Evolutionary conservation across 805 yeast species (phyloP).

Genomic region (Candida hungchunana): DNA sequence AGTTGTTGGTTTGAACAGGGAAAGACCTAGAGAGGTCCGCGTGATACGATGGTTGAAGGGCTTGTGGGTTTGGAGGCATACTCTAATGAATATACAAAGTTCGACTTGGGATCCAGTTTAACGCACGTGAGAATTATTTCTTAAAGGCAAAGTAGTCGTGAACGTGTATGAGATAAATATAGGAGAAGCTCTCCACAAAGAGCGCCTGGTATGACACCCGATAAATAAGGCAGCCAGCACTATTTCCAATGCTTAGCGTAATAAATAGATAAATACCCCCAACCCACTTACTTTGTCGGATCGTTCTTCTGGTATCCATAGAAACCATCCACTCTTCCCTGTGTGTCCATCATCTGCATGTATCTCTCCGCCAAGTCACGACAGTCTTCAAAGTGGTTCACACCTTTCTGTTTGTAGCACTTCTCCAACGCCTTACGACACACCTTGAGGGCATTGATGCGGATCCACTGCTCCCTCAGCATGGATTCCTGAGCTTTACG

Average conservation of each 20-base stretch:
- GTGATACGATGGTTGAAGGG: no score
- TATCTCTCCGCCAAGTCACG: conserved; percentile 72
- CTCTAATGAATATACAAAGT: no score
- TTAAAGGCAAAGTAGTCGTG: conserved; percentile 6
- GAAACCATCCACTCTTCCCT: conserved; percentile 65
- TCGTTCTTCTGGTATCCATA: conserved; percentile 88
- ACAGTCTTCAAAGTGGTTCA: conserved; percentile 75
- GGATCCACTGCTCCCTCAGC: conserved; percentile 76
- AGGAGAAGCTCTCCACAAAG: no score
- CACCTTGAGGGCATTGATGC: conserved; percentile 60
- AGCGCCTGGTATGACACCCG: no score
- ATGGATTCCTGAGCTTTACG: conserved; percentile 72
- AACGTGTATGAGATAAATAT: neutral
- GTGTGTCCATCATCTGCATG: conserved; percentile 64
- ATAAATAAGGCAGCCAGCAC: no score
- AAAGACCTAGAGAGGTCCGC: conserved; percentile 25
- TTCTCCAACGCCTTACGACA: conserved; percentile 72
- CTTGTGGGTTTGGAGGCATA: no score
- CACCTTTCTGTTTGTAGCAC: conserved; percentile 59
- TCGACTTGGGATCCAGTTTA: no score
- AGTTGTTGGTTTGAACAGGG: conserved; percentile 24
- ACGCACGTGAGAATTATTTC: no score
- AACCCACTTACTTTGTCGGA: conserved; percentile 54
- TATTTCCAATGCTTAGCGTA: neutral
- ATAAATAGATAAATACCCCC: neutral